Base-by-base conservation (phyloP, 495 filamentous ascomycete genomes). In the Penicillium daleae region DNA sequence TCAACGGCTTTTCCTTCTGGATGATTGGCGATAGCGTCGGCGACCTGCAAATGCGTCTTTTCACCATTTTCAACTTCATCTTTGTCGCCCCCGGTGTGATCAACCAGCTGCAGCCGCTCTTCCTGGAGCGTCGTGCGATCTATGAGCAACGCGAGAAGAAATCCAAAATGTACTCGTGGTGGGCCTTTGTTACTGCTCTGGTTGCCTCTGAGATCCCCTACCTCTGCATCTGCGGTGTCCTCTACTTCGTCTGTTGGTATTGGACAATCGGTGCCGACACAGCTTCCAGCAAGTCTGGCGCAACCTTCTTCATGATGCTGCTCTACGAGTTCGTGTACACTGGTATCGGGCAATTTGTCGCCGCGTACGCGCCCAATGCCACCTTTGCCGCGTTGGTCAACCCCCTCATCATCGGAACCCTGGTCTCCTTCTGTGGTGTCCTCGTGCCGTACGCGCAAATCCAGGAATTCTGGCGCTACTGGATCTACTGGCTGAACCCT, bases 401-500 rank as follows among this genome's bases (percentile, higher is more conserved):
- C 60, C 85, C 85, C 17, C 76, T 87, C 40, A 70, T 89, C 58
- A 70, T 85, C 56, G 83, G 82, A 65, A 81, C 81, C 29, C 78
- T 90, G 62, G 80, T 78, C 51, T 80, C 82, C 58, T 81, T 86
- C 69, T 87, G 87, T 61, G 76, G 78, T 66, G 76, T 80, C 9
- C 63, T 78, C 46, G 76, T 79, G 6, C 76, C 76, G 2, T 76
- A 79, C 50, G 54, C 53, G 1, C 72, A 80, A 54, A 88, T 90
- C 27, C 76, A 80, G 29, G 83, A 73, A 4, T 81, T 90, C 60
- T 89, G 89, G 61, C 76, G 83, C 19, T 92, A 92, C 83, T 92
- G 89, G 90, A 88, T 90, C 63, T 92, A 92, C 74, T 87, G 82
- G 57, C 73, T 90, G 63, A 88, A 87, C 33, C 89, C 90, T 7